Base-by-base conservation (phyloP, 768 basidiomycete genomes). In the Lactifluus pinguis region DNA sequence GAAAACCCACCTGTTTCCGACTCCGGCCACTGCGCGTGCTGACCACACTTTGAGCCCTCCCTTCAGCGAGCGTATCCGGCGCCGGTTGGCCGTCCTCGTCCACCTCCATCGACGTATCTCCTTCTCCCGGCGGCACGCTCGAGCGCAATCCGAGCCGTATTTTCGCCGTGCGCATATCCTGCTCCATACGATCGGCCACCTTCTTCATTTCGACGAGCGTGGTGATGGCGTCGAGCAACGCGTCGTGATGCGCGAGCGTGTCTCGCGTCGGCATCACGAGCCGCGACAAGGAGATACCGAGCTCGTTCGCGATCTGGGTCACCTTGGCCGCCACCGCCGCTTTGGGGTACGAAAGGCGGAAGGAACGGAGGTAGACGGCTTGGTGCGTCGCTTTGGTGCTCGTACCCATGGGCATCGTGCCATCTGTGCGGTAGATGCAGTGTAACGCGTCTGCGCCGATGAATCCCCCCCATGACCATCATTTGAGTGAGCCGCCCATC, bases 231-330 rank as follows among this genome's bases (percentile, higher is more conserved):
- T 86, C 84, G 49, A 95, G 68, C 15, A 98, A 72, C 14, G 77
- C 76, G 63, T 97, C 93, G 19, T 94, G 76, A 66, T 81, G 82
- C 55, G 80, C 77, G 55, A 86, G 78, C 65, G 93, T 97, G 29
- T 85, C 84, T 42, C 84, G 80, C 2, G 97, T 98, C 17, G 97
- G 97, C 93, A 98, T 98, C 62, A 95, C 89, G 53, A 99, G 80
- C 11, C 88, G 83, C 15, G 80, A 80, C 57, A 84, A 77, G 15
- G 80, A 79, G 11, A 97, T 75, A 14, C 87, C 86, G 11, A 95
- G 78, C 72, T 98, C 94, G 7, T 78, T 70, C 15, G 98, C 79
- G 14, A 86, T 80, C 60, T 87, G 84, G 9, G 84, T 78, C 66
- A 98, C 83, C 69, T 93, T 92, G 15, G 84, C 83, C 2, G 84